Evolutionary conservation across 2,329 filamentous ascomycete species (phyloP), one percentile per base, ranked within the genome.

Genomic region (Exserohilum rostratum): DNA sequence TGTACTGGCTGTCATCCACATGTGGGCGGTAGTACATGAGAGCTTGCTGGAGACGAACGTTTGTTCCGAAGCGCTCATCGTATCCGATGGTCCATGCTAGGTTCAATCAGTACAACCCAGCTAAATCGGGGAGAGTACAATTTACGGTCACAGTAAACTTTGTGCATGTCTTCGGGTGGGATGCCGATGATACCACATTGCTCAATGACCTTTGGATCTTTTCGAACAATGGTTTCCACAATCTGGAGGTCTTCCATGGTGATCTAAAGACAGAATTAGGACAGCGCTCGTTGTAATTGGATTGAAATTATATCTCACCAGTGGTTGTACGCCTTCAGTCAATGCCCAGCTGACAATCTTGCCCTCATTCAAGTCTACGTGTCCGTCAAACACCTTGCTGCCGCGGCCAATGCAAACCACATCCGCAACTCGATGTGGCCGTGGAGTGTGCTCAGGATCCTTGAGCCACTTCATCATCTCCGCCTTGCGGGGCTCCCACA

Each of bases 11-110:
- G 78, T 93, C 90, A 68, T 96, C 92, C 15, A 89, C 70, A 65
- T 93, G 83, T 3, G 92, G 92, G 13, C 93, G 87, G 76, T 96
- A 97, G 81, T 97, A 97, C 91, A 96, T 96, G 50, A 97, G 80
- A 2, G 91, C 93, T 77, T 97, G 93, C 77, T 97, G 93, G 3
- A 96, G 84, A 50, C 93, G 87, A 38, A 91, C 82, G 38, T 81
- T 81, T 72, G 79, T 93, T 58, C 92, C 93, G 67, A 92, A 95
- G 39, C 93, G 88, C 78, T 96, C 90, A 67, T 97, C 93, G 71
- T 91, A 96, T 44, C 93, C 93, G 75, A 97, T 96, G 0, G 93
- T 96, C 93, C 93, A 97, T 10, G 91, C 85, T 87, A 57, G 9
- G 38, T 11, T 30, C 50, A 22, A 20, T 73, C 27, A 68, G 62